These are phyloP conservation scores for Fraxinus sp. DNA, from an alignment of 305 asterid species.

Conservation along the genomic window DNA sequence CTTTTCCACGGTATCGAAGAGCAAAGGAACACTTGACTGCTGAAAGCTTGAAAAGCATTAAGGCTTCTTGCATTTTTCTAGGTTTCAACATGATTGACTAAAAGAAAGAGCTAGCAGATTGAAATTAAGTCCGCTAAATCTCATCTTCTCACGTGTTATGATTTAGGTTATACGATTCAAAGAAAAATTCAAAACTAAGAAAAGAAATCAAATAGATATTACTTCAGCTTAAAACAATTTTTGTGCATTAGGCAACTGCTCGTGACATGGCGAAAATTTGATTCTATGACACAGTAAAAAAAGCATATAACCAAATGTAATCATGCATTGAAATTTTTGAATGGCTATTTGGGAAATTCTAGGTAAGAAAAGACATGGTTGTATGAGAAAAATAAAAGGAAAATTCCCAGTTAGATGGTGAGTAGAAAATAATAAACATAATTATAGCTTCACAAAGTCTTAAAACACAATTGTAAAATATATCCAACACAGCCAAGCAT, in stretches of 20 bases:
- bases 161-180: background rate
- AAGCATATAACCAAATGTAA: background rate
- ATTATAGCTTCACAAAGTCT: slow-evolving; percentile 1
- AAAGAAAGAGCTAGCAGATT: background rate
- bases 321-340: background rate
- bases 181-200: background rate
- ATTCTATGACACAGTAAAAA: background rate
- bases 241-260: background rate
- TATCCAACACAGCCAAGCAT: background rate
- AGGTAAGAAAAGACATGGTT: background rate
- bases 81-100: background rate
- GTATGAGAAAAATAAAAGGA: background rate
- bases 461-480: background rate
- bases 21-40: slow-evolving; percentile 75
- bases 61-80: slow-evolving; percentile 34
- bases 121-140: background rate
- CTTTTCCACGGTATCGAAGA: slow-evolving; percentile 67
- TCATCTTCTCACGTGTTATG: background rate
- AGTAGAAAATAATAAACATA: background rate
- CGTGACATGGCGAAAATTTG: background rate
- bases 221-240: background rate
- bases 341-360: background rate
- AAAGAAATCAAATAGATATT: background rate
- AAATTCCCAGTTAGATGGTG: background rate
- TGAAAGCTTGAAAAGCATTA: slow-evolving; percentile 74